A percentile compares a stretch with the other conserved stretches of the same genome.
These are phyloP conservation scores for Auriscalpium vulgare DNA, from an alignment of 768 basidiomycete species.

Conservation along the genomic window DNA sequence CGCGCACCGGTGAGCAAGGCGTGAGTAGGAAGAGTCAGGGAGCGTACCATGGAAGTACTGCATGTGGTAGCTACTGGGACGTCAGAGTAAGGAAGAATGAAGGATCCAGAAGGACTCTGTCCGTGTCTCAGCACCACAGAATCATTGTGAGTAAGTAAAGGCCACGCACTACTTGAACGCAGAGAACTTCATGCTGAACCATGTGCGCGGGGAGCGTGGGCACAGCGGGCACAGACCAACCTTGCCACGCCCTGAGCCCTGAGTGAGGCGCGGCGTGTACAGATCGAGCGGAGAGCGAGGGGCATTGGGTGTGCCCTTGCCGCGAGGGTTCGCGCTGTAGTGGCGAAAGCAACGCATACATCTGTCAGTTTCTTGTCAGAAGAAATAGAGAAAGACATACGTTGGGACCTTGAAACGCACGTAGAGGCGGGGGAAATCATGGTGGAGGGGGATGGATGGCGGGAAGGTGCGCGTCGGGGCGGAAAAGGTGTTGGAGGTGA, in stretches of 20 bases:
- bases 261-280: constrained; percentile 74
- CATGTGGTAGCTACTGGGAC: constrained; percentile 63
- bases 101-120: background rate
- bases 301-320: constrained; percentile 36
- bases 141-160: background rate
- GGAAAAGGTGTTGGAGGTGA: background rate
- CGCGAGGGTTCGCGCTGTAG: no score
- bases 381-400: no score
- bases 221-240: constrained; percentile 77
- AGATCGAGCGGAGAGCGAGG: constrained; percentile 57
- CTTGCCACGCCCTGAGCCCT: constrained; percentile 59
- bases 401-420: constrained; percentile 48
- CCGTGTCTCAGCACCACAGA: background rate
- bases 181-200: constrained; percentile 75
- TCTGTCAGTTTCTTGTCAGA: no score
- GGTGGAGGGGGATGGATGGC: constrained; percentile 33
- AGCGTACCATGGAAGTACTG: constrained; percentile 67
- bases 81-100: background rate
- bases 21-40: background rate
- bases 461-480: constrained; percentile 45
- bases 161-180: constrained; percentile 69
- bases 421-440: constrained; percentile 56
- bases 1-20: background rate
- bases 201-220: constrained; percentile 58
- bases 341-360: no score